A percentile compares a stretch with the other conserved stretches of the same genome.
Conservation (phyloP, 2,329 filamentous ascomycete species). For the Plectosphaerella plurivora region DNA sequence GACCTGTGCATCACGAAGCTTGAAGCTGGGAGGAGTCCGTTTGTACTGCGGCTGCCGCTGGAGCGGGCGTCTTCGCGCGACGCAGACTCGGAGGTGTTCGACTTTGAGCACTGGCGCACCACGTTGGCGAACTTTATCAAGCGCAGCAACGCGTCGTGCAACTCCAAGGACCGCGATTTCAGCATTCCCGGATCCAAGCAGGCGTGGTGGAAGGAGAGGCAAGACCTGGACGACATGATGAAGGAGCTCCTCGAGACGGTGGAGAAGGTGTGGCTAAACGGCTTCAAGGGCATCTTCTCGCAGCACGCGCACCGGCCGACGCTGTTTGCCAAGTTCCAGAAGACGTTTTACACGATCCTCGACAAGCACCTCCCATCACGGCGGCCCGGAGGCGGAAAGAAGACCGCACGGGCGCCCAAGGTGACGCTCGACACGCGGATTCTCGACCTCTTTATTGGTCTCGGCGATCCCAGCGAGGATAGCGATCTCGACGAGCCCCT, state of each 20-base stretch:
- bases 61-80: slow-evolving; percentile 78
- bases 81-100: slow-evolving; percentile 72
- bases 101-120: slow-evolving; percentile 71
- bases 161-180: slow-evolving; percentile 63
- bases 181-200: slow-evolving; percentile 69
- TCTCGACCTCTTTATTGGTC: slow-evolving; percentile 81
- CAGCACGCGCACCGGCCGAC: slow-evolving; percentile 60
- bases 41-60: slow-evolving; percentile 82
- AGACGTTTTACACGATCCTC: slow-evolving; percentile 72
- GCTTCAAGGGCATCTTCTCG: slow-evolving; percentile 92
- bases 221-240: slow-evolving; percentile 72
- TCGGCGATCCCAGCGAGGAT: slow-evolving; percentile 68
- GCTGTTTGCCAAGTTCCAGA: slow-evolving; percentile 70
- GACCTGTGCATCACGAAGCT: slow-evolving; percentile 90
- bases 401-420: slow-evolving; percentile 34
- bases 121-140: slow-evolving; percentile 82
- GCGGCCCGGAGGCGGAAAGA: slow-evolving; percentile 54
- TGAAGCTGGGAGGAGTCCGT: slow-evolving; percentile 69
- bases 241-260: slow-evolving; percentile 77
- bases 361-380: slow-evolving; percentile 84
- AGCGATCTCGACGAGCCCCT: slow-evolving; percentile 80
- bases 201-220: slow-evolving; percentile 86
- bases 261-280: slow-evolving; percentile 90
- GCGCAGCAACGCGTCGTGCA: slow-evolving; percentile 78
- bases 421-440: slow-evolving; percentile 57